Conservation (phyloP, 2,329 filamentous ascomycete genomes). For the Penicillium sp. region DNA sequence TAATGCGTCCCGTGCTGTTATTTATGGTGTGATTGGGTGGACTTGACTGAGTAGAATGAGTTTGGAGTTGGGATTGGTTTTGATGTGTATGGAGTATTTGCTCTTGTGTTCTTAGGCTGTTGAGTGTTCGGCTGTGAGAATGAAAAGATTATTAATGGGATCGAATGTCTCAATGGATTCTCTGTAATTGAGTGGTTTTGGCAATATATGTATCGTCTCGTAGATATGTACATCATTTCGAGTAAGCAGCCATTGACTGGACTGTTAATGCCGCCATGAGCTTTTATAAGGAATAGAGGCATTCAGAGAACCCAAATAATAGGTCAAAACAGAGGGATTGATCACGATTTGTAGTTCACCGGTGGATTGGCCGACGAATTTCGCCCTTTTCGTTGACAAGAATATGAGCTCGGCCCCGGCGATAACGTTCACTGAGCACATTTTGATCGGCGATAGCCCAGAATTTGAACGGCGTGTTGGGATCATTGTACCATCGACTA, state of each 20-base stretch:
- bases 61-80: no score
- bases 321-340: neutral
- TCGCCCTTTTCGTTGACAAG: slow-evolving; percentile 32
- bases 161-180: no score
- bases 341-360: neutral
- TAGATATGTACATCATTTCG: no score
- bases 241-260: no score
- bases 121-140: no score
- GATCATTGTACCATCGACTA: slow-evolving; percentile 30
- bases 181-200: no score
- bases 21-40: no score
- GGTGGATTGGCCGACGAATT: slow-evolving; percentile 19
- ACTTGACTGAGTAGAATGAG: no score
- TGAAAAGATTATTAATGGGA: no score
- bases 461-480: slow-evolving; percentile 37
- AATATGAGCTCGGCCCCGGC: slow-evolving; percentile 25
- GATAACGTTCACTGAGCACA: slow-evolving; percentile 25
- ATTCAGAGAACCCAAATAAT: neutral
- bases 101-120: neutral
- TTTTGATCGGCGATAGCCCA: slow-evolving; percentile 35
- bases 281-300: neutral
- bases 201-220: no score
- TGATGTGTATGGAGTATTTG: neutral
- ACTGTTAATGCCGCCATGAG: no score
- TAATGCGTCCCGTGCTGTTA: no score